These are phyloP conservation scores for Hamamelis virginiana DNA, from an alignment of 164 flowering plant species.

Conservation along the genomic window DNA sequence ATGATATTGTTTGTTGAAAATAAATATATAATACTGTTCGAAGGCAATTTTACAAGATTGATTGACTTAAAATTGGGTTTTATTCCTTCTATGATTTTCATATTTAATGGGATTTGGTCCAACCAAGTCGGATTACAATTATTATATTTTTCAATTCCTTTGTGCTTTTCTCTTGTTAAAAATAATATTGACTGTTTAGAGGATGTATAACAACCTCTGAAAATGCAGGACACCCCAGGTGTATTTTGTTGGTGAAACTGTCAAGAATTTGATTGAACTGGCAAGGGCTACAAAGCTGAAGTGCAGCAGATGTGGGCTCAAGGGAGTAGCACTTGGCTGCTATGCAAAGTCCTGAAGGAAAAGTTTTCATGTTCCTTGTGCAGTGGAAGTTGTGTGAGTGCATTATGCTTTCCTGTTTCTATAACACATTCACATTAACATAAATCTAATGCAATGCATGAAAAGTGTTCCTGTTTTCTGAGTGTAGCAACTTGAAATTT, in stretches of 20 bases:
- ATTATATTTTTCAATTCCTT: too few species aligned
- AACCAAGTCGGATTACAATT: not conserved
- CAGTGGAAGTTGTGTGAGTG: conserved; percentile 46
- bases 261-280: conserved; percentile 59
- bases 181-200: too few species aligned
- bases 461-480: not conserved
- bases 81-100: too few species aligned
- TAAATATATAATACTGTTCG: too few species aligned
- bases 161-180: too few species aligned
- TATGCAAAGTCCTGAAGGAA: conserved; percentile 51
- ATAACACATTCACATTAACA: not conserved
- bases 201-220: not conserved
- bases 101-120: too few species aligned
- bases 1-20: too few species aligned
- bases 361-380: conserved; percentile 71
- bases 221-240: conserved; percentile 72
- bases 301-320: conserved; percentile 64
- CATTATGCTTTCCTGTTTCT: not conserved
- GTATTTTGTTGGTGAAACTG: conserved; percentile 48
- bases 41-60: too few species aligned
- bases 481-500: not conserved
- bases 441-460: not conserved
- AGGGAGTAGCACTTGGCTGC: conserved; percentile 86
- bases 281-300: conserved; percentile 70
- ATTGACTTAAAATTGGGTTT: too few species aligned